Conservation (phyloP, 345 rosid species). For the Citrus mangshanensis region DNA sequence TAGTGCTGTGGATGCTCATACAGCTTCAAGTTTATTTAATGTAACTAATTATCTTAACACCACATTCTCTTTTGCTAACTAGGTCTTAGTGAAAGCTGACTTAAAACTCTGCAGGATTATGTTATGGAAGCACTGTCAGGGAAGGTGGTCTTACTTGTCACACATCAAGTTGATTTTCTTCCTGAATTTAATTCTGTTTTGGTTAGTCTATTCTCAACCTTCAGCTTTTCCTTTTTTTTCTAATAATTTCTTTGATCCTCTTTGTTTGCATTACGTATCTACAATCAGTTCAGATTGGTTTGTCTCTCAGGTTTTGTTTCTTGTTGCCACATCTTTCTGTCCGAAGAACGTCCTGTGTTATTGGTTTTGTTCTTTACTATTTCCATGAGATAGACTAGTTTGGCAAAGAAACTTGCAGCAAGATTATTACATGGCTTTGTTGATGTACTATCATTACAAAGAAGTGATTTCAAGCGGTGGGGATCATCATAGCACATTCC, state of each 20-base stretch:
- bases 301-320: not conserved
- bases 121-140: constrained; percentile 67
- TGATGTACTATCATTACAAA: not conserved
- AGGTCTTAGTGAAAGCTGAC: constrained; percentile 21
- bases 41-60: constrained; percentile 33
- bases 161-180: constrained; percentile 97
- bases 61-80: not conserved
- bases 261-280: not conserved
- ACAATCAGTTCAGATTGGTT: not conserved
- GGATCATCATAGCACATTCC: not conserved
- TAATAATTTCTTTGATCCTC: not conserved
- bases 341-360: not conserved
- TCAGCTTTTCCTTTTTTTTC: not conserved
- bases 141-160: constrained; percentile 80
- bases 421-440: not conserved
- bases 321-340: not conserved
- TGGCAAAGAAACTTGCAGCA: not conserved
- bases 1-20: constrained; percentile 95
- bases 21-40: constrained; percentile 84
- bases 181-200: constrained; percentile 82
- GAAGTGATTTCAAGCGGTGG: not conserved
- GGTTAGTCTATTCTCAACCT: constrained; percentile 44
- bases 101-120: constrained; percentile 59
- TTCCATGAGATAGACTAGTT: not conserved
- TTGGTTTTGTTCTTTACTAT: not conserved